Conservation (phyloP, 306 rosid species). For the Medicago truncatula region DNA sequence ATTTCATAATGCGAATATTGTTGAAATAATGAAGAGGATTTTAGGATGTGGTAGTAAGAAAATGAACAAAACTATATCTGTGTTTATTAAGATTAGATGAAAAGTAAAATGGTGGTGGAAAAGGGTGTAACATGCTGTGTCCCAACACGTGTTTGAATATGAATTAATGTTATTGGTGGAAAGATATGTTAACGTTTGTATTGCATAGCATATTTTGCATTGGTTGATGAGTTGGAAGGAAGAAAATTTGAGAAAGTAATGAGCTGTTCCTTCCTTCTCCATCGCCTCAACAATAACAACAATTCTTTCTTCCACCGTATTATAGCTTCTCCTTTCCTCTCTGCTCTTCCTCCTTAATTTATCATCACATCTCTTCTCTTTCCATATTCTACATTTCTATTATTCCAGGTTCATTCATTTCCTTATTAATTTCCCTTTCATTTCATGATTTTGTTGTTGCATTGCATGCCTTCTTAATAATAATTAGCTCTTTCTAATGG, state of each 20-base stretch:
- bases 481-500: neutral
- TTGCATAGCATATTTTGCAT: neutral
- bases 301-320: neutral
- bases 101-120: constrained; percentile 40
- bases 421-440: neutral
- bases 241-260: constrained; percentile 5
- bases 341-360: constrained; percentile 1
- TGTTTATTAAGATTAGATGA: neutral
- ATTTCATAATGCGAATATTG: neutral
- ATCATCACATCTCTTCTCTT: neutral
- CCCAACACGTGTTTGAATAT: constrained; percentile 49
- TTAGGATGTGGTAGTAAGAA: neutral
- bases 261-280: constrained; percentile 43
- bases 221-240: constrained; percentile 39
- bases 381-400: neutral
- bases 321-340: constrained; percentile 12
- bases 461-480: neutral
- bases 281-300: constrained; percentile 11
- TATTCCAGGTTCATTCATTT: constrained; percentile 20
- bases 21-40: neutral
- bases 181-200: constrained; percentile 16
- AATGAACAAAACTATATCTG: neutral
- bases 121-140: constrained; percentile 13
- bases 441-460: neutral
- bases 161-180: neutral